Percentiles rank a stretch among this genome's conserved stretches.
Evolutionary conservation across 352 stramenopile genomes (phyloP).

Genomic region (Globisporangium splendens): DNA sequence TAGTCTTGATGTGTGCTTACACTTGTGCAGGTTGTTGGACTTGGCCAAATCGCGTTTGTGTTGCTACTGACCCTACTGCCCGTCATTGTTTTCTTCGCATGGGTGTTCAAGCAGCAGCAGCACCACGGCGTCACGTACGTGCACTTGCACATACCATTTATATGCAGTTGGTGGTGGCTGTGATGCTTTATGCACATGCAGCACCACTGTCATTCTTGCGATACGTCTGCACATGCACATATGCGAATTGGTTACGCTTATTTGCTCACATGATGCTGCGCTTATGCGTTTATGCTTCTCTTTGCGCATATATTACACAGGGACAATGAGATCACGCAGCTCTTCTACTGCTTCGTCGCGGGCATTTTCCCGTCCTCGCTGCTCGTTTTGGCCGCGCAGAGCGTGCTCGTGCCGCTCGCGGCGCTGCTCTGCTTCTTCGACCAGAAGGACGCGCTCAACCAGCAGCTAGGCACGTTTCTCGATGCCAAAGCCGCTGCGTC

Average conservation of each 20-base stretch:
- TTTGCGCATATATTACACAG: constrained; percentile 18
- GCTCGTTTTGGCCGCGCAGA: constrained; percentile 38
- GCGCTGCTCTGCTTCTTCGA: constrained; percentile 53
- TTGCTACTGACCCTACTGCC: constrained; percentile 28
- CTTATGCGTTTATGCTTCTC: background rate
- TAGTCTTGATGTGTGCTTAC: background rate
- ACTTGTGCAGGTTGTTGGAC: constrained; percentile 26
- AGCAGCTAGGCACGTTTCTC: constrained; percentile 38
- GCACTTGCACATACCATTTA: background rate
- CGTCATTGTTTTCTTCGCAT: constrained; percentile 30
- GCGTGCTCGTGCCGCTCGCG: constrained; percentile 34
- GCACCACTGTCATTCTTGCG: no score
- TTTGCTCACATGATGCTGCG: no score
- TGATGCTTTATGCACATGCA: no score
- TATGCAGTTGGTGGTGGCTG: no score
- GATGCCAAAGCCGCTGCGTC: background rate
- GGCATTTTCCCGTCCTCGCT: constrained; percentile 39
- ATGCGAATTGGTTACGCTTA: no score
- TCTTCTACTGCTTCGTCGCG: constrained; percentile 50
- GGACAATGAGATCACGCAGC: constrained; percentile 56
- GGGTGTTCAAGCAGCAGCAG: constrained; percentile 37
- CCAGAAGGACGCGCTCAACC: constrained; percentile 37
- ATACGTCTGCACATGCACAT: no score
- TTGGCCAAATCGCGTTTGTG: constrained; percentile 22
- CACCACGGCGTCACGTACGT: constrained; percentile 51